Evolutionary conservation across 106 monocot species (phyloP).

Genomic region (Dioscorea dumetorum): DNA sequence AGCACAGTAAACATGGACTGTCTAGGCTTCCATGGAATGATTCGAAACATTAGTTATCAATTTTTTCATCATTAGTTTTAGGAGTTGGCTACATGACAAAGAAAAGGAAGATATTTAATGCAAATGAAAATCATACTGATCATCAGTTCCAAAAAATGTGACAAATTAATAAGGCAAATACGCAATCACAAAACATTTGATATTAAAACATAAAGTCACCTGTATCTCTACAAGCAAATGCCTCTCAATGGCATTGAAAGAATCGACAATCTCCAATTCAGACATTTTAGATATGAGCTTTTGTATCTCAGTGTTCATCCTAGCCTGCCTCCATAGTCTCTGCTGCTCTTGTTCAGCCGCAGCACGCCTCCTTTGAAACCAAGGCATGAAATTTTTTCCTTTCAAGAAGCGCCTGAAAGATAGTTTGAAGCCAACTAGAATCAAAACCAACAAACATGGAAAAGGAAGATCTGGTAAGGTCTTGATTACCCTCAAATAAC

Average conservation of each 20-base stretch:
- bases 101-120: too few relatives aligned
- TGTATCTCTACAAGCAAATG: constrained; percentile 74
- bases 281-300: constrained; percentile 76
- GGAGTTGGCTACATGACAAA: too few relatives aligned
- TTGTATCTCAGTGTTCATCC: constrained; percentile 60
- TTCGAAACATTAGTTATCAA: too few relatives aligned
- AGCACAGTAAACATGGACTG: too few relatives aligned
- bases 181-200: neutral
- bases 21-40: too few relatives aligned
- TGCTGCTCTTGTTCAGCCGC: constrained; percentile 79
- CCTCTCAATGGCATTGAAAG: constrained; percentile 77
- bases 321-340: constrained; percentile 77
- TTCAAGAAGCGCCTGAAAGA: constrained; percentile 57
- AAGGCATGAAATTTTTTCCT: constrained; percentile 89
- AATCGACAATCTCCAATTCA: constrained; percentile 86
- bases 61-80: too few relatives aligned
- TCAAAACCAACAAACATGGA: neutral
- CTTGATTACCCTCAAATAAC: neutral
- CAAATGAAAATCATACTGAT: too few relatives aligned
- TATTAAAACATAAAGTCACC: constrained; percentile 30
- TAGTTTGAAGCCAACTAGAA: constrained; percentile 3
- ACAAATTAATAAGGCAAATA: too few relatives aligned
- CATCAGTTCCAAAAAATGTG: too few relatives aligned
- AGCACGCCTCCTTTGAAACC: constrained; percentile 77
- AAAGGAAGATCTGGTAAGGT: neutral